Conservation (phyloP, 805 yeast species). For the Ogataea philodendri region DNA sequence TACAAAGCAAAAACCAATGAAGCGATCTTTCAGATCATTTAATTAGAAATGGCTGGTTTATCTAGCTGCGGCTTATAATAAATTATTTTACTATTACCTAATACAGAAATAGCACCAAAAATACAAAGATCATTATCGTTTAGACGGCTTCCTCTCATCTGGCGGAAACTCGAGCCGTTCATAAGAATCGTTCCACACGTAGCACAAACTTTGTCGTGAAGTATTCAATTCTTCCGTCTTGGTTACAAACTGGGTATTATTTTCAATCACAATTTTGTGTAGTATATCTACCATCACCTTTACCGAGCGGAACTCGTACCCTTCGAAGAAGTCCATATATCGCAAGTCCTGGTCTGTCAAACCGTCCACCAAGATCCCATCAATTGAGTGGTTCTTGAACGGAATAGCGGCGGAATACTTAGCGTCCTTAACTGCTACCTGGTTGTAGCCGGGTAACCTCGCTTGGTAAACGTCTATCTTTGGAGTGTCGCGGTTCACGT, state of each 20-base stretch:
- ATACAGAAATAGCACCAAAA: conserved; percentile 3
- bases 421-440: conserved; percentile 15
- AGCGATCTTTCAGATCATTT: conserved; percentile 2
- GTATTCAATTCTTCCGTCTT: background rate
- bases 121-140: too few species aligned
- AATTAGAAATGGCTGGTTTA: conserved; percentile 21
- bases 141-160: background rate
- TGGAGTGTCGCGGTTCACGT: conserved; percentile 5
- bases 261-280: background rate
- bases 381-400: conserved; percentile 1
- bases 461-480: conserved; percentile 14
- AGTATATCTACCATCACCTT: conserved; percentile 6
- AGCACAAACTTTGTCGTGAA: conserved; percentile 3
- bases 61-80: conserved; percentile 10
- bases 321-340: conserved; percentile 24
- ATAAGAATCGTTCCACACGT: conserved; percentile 15
- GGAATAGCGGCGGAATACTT: conserved; percentile 19
- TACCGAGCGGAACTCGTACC: conserved; percentile 14
- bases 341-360: conserved; percentile 12
- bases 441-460: conserved; percentile 11
- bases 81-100: conserved; percentile 7
- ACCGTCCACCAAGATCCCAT: conserved; percentile 16
- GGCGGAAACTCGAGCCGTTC: conserved; percentile 9
- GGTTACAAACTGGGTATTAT: background rate
- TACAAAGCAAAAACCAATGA: background rate